Evolutionary conservation across 225 moss, liverwort and hornwort genomes (phyloP).

Genomic region (Ulota crispa): DNA sequence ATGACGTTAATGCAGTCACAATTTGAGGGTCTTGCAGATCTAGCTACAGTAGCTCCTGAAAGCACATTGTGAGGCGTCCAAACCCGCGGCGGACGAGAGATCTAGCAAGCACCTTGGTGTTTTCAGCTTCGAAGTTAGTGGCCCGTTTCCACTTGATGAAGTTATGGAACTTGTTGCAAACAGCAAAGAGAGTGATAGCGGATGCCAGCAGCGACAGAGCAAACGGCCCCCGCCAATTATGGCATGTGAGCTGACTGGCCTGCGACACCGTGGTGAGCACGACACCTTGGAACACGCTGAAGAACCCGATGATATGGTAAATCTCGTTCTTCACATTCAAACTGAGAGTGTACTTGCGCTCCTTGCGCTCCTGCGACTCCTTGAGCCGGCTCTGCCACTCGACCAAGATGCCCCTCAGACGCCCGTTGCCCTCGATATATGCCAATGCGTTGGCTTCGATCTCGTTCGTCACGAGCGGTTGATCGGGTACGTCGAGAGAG

Average conservation of each 20-base stretch:
- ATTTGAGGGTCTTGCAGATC: background rate
- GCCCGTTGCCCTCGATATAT: background rate
- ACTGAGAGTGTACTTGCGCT: conserved; percentile 20
- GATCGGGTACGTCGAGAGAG: background rate
- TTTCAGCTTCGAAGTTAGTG: background rate
- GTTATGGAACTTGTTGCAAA: conserved; percentile 34
- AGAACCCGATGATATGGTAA: conserved; percentile 31
- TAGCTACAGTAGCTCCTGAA: background rate
- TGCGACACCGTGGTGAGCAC: conserved; percentile 35
- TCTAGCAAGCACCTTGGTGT: conserved; percentile 23
- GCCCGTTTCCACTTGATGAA: conserved; percentile 40
- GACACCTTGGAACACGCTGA: conserved; percentile 36
- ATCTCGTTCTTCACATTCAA: conserved; percentile 42
- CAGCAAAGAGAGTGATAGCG: background rate
- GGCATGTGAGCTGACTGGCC: conserved; percentile 30
- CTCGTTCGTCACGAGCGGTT: conserved; percentile 7
- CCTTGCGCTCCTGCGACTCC: conserved; percentile 31
- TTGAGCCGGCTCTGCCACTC: conserved; percentile 29
- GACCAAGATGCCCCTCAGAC: conserved; percentile 12
- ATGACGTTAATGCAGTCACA: background rate
- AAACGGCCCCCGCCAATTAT: conserved; percentile 45
- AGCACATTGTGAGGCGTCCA: background rate
- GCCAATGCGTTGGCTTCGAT: conserved; percentile 24
- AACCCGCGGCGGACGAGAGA: too few relatives aligned
- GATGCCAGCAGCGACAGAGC: conserved; percentile 28